Percentiles rank a stretch among this genome's conserved stretches.
Evolutionary conservation across 2,329 filamentous ascomycete genomes (phyloP).

Genomic region (Huntiella bhutanensis): DNA sequence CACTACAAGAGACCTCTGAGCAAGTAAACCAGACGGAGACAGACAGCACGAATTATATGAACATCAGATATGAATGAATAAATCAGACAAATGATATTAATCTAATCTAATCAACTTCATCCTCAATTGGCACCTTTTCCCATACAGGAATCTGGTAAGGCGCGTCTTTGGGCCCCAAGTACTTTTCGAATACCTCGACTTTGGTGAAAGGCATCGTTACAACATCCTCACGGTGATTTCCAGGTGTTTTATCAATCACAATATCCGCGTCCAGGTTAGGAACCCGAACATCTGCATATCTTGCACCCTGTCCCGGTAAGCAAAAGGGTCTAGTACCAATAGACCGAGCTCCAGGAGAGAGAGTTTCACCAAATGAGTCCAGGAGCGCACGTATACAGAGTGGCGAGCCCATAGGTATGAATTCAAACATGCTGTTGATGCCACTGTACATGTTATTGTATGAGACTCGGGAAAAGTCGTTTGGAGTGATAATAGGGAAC

Average conservation of each 20-base stretch:
- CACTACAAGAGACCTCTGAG: slow-evolving; percentile 19
- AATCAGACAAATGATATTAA: too few relatives aligned
- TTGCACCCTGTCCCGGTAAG: not conserved
- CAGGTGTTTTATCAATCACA: too few relatives aligned
- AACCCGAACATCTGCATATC: not conserved
- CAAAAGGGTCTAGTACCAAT: not conserved
- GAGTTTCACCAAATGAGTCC: not conserved
- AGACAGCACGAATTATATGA: too few relatives aligned
- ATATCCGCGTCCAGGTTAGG: too few relatives aligned
- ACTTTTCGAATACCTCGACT: not conserved
- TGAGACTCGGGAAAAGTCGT: too few relatives aligned
- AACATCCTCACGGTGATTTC: too few relatives aligned
- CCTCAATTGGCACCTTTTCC: not conserved
- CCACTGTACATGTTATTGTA: not conserved
- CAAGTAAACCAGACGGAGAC: not conserved
- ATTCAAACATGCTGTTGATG: not conserved
- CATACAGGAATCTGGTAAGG: not conserved
- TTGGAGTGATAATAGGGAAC: not conserved
- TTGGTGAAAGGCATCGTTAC: too few relatives aligned
- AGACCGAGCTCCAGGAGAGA: not conserved
- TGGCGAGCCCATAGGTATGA: slow-evolving; percentile 1
- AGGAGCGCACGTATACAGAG: not conserved
- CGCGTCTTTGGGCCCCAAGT: not conserved
- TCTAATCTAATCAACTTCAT: not conserved
- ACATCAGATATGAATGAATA: too few relatives aligned